Evolutionary conservation across 163 green algal genomes (phyloP), one percentile per base, ranked within the genome.

Genomic region (Trebouxiophyceae sp.): DNA sequence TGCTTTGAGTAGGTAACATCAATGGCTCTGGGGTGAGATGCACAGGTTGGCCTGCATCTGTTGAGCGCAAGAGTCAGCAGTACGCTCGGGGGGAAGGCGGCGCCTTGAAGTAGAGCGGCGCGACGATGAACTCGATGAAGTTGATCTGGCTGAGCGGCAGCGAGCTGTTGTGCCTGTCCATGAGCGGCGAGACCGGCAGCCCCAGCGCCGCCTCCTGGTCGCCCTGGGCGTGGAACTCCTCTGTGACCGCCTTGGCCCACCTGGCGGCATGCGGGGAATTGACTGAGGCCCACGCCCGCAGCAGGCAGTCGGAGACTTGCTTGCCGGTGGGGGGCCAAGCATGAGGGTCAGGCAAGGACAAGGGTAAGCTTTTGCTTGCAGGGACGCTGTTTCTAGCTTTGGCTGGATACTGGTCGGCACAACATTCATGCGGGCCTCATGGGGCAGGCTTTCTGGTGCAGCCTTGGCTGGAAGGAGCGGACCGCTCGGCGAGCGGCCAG

Each of bases 51-150:
- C 47, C 19, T 1, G 2, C 16, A 8, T 28, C 47, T 31, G 8
- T 8, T 57, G 47, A 23, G 28, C 2, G 47, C 4, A 30, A 31
- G 47, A 23, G 2, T 31, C 47, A 57, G 47, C 1, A 57, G 1
- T 57, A 5, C 28, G 47, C 1, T 27, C 6, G 2, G 12, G 4
- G 6, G 5, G 27, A 2, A 2, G 47, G 4, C n/a, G n/a, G 2
- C 5, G 33, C 70, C 62, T 79, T 63, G 5, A 54, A 44, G 30
- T 77, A 87, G 2, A 85, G 69, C 47, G 81, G 81, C 34, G 74
- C 74, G 24, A 90, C 76, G 54, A 89, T 72, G 55, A 87, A 87
- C 33, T 89, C 81, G 45, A 89, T 84, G 68, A 89, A 89, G 58
- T 81, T 81, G 57, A 86, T 81, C 63, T 89, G 83, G 57, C 56